Conservation (phyloP, 257 asterid genomes). For the Galeopsis tetrahit region DNA sequence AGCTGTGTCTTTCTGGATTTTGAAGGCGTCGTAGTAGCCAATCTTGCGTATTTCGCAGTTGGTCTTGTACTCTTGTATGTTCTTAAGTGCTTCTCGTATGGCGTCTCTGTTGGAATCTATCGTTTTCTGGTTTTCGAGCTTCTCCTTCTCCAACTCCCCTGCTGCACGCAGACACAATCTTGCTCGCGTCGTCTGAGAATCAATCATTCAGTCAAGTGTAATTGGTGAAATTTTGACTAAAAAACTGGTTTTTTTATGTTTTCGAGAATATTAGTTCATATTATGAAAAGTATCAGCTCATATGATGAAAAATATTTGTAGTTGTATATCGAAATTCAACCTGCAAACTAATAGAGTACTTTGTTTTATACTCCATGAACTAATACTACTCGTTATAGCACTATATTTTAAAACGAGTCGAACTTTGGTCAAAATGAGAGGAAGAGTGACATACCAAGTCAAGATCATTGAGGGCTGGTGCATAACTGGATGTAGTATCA, state of each 20-base stretch:
- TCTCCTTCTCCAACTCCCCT: constrained; percentile 77
- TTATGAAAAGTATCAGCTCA: too few species aligned
- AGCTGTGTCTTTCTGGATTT: constrained; percentile 51
- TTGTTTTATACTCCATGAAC: too few species aligned
- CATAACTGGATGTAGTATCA: constrained; percentile 42
- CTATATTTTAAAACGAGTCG: too few species aligned
- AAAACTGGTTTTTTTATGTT: too few species aligned
- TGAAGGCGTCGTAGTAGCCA: constrained; percentile 87
- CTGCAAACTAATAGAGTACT: too few species aligned
- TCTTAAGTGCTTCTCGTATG: constrained; percentile 54
- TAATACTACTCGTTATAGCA: too few species aligned
- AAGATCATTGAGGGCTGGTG: constrained; percentile 66
- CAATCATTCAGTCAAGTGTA: background rate
- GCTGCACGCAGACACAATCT: constrained; percentile 88
- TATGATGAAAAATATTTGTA: too few species aligned
- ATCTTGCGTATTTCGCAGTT: constrained; percentile 66
- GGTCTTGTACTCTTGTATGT: constrained; percentile 67
- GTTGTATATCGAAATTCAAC: too few species aligned
- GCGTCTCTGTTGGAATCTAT: constrained; percentile 52
- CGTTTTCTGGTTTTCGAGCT: constrained; percentile 58
- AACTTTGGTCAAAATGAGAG: too few species aligned
- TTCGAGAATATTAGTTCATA: too few species aligned
- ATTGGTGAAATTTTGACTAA: too few species aligned
- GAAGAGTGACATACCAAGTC: constrained; percentile 58
- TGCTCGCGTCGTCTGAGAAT: constrained; percentile 69